phyloP scores from a whole-genome alignment of 805 yeast genomes.

The Wickerhamomyces chambardii region DNA sequence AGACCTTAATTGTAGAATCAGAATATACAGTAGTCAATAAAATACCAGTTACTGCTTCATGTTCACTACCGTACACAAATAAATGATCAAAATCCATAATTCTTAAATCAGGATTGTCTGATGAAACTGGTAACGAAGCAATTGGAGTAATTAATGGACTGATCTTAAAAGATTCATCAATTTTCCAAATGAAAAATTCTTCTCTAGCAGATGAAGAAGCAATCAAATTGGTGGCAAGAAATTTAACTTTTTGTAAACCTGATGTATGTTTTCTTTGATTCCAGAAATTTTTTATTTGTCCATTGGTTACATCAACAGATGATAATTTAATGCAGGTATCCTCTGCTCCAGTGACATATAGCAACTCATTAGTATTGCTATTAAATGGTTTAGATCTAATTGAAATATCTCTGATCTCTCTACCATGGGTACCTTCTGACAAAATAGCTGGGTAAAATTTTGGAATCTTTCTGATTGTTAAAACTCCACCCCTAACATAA shows the following conservation, averaged over 20 bases:
- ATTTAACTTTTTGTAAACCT: slow-evolving; percentile 71
- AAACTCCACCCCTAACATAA: slow-evolving; percentile 48
- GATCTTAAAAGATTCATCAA: slow-evolving; percentile 25
- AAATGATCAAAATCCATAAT: slow-evolving; percentile 75
- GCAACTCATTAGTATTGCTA: slow-evolving; percentile 15
- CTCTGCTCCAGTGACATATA: slow-evolving; percentile 77
- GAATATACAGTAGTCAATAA: slow-evolving; percentile 71
- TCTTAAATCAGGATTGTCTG: slow-evolving; percentile 70
- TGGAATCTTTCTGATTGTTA: slow-evolving; percentile 28
- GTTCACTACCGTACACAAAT: slow-evolving; percentile 22
- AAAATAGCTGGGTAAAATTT: slow-evolving; percentile 24
- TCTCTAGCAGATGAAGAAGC: slow-evolving; percentile 75
- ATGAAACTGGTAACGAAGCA: slow-evolving; percentile 46
- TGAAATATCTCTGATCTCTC: slow-evolving; percentile 77
- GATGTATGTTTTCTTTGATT: slow-evolving; percentile 77
- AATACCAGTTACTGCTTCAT: slow-evolving; percentile 29
- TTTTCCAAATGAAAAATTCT: slow-evolving; percentile 76
- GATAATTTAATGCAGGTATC: slow-evolving; percentile 74
- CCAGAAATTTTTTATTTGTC: slow-evolving; percentile 41
- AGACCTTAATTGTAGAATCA: slow-evolving; percentile 66
- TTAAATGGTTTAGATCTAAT: slow-evolving; percentile 28
- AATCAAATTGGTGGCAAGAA: slow-evolving; percentile 40
- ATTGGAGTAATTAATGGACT: slow-evolving; percentile 38
- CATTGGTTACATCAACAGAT: slow-evolving; percentile 21
- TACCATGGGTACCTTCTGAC: slow-evolving; percentile 74